Percentiles rank a stretch among this genome's conserved stretches.
Evolutionary conservation across 768 basidiomycete species (phyloP).

Genomic region (Ramaria sp.): DNA sequence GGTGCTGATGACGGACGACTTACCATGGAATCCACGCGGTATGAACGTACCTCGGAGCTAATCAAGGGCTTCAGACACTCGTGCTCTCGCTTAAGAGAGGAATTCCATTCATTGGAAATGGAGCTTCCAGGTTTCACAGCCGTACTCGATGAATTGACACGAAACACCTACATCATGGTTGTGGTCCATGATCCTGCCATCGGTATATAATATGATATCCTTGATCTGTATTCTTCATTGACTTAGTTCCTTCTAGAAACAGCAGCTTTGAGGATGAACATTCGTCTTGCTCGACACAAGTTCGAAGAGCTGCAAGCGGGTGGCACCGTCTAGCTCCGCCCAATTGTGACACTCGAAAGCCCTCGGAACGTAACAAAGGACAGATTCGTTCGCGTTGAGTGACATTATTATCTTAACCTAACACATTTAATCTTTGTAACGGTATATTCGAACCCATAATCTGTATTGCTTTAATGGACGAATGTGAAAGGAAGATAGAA

Average conservation of each 20-base stretch:
- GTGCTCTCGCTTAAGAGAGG: constrained; percentile 75
- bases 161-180: constrained; percentile 87
- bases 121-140: constrained; percentile 79
- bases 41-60: constrained; percentile 83
- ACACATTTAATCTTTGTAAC: background rate
- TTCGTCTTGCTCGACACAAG: constrained; percentile 74
- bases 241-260: constrained; percentile 45
- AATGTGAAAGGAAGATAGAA: no score
- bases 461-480: no score
- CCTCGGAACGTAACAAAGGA: background rate
- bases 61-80: constrained; percentile 94
- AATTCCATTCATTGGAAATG: constrained; percentile 82
- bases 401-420: background rate
- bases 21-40: constrained; percentile 57
- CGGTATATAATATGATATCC: constrained; percentile 36
- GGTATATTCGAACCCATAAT: background rate
- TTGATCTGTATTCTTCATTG: background rate
- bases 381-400: background rate
- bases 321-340: background rate
- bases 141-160: constrained; percentile 85
- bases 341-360: background rate
- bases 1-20: constrained; percentile 15
- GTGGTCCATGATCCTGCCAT: constrained; percentile 84
- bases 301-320: constrained; percentile 85
- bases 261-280: constrained; percentile 79